These are phyloP conservation scores for Paramecium pentaurelia DNA, from an alignment of 73 alveolate species.

Conservation along the genomic window DNA sequence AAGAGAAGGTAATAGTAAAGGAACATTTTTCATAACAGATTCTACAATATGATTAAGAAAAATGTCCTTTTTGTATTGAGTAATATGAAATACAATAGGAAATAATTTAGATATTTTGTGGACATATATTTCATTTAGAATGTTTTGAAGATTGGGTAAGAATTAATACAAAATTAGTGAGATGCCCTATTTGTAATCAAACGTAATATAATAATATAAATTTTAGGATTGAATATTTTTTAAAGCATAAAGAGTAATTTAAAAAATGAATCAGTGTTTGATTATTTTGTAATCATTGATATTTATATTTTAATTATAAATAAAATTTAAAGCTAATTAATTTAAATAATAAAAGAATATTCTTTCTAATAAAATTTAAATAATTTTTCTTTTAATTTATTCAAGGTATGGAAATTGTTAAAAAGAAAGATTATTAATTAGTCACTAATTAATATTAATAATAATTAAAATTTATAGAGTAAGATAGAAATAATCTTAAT, in stretches of 20 bases:
- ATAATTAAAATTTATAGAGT: too few species aligned
- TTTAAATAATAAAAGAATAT: too few species aligned
- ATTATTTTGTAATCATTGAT: not conserved
- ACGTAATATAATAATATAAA: not conserved
- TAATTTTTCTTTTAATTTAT: too few species aligned
- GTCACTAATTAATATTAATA: too few species aligned
- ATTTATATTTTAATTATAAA: not conserved
- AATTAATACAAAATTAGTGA: not conserved
- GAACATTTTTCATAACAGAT: not conserved
- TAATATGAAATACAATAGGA: not conserved
- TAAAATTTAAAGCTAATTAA: too few species aligned
- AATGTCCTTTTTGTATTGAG: conserved; percentile 8
- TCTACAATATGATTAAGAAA: not conserved
- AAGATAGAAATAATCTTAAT: too few species aligned
- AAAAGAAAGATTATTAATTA: too few species aligned
- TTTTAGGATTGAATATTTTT: not conserved
- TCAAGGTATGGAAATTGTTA: too few species aligned
- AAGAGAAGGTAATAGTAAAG: not conserved
- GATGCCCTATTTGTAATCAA: conserved; percentile 18
- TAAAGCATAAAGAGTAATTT: not conserved
- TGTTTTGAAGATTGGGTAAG: conserved; percentile 29
- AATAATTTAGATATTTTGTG: not conserved
- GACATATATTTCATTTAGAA: not conserved
- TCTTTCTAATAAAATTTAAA: too few species aligned
- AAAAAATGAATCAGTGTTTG: not conserved